Evolutionary conservation across 2,329 filamentous ascomycete genomes (phyloP).

Genomic region (Calonectria pseudoturangicola): DNA sequence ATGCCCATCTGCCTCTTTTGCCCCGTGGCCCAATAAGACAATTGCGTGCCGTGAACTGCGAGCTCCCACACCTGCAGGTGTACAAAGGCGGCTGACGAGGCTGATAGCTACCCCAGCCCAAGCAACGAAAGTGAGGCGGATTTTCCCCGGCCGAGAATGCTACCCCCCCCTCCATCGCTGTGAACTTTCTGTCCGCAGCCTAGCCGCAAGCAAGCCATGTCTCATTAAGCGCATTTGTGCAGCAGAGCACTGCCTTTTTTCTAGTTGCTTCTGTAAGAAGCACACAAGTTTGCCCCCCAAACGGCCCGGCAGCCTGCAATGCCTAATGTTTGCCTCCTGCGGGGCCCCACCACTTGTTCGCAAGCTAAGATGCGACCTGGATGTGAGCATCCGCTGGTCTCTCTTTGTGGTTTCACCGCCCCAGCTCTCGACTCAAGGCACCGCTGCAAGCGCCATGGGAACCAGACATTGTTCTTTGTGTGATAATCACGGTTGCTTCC

Average conservation of each 20-base stretch:
- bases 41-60: background rate
- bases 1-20: background rate
- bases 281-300: background rate
- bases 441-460: conserved; percentile 8
- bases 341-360: conserved; percentile 10
- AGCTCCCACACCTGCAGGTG: conserved; percentile 11
- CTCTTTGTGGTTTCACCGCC: conserved; percentile 1
- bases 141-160: conserved; percentile 17
- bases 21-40: conserved; percentile 20
- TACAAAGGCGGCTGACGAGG: conserved; percentile 18
- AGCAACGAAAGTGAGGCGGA: conserved; percentile 17
- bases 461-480: background rate
- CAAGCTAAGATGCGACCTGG: conserved; percentile 5
- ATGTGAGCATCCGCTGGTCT: conserved; percentile 4
- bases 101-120: conserved; percentile 20
- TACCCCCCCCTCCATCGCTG: conserved; percentile 4
- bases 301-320: conserved; percentile 22
- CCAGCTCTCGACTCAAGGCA: background rate
- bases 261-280: conserved; percentile 9
- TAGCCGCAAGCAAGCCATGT: background rate
- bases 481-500: background rate
- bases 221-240: conserved; percentile 1
- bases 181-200: conserved; percentile 7
- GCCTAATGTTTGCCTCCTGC: background rate
- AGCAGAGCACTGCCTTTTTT: conserved; percentile 15